phyloP scores from a whole-genome alignment of 129 eudicot species.

The Helianthus tuberosus region DNA sequence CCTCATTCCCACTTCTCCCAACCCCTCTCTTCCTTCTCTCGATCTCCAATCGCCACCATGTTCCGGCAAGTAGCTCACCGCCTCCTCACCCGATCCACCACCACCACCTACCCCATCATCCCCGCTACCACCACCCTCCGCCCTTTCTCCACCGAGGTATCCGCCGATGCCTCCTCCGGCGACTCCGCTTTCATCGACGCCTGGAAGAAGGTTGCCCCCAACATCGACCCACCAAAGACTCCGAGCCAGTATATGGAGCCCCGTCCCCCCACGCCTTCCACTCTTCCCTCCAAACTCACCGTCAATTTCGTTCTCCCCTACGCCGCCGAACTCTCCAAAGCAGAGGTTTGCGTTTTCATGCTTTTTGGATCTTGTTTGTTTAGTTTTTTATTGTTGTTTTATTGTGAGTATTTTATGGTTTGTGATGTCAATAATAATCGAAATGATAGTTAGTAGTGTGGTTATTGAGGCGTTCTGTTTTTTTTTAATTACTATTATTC shows the following conservation, averaged over 20 bases:
- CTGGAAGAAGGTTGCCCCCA: slow-evolving; percentile 73
- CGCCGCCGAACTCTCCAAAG: slow-evolving; percentile 52
- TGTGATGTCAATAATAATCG: too few species aligned
- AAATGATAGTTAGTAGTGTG: too few species aligned
- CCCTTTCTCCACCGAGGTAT: slow-evolving; percentile 54
- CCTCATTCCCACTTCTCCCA: too few species aligned
- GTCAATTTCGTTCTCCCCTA: slow-evolving; percentile 77
- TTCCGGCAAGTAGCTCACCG: slow-evolving; percentile 62
- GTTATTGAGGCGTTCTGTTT: too few species aligned
- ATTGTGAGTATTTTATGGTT: too few species aligned
- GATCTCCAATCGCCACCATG: slow-evolving; percentile 37
- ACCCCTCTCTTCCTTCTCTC: too few species aligned
- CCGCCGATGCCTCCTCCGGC: slow-evolving; percentile 35
- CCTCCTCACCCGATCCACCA: slow-evolving; percentile 47
- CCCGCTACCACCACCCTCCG: slow-evolving; percentile 28
- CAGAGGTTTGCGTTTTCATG: slow-evolving; percentile 43
- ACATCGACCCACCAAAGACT: slow-evolving; percentile 77
- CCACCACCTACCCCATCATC: background rate
- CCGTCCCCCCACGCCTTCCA: slow-evolving; percentile 68
- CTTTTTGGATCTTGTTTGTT: background rate
- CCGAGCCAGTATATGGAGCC: slow-evolving; percentile 63
- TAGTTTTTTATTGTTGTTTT: too few species aligned
- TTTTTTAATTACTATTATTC: too few species aligned
- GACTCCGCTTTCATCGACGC: slow-evolving; percentile 55
- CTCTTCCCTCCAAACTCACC: slow-evolving; percentile 75